Conservation (phyloP, 768 basidiomycete genomes). For the Dendrothele bispora region DNA sequence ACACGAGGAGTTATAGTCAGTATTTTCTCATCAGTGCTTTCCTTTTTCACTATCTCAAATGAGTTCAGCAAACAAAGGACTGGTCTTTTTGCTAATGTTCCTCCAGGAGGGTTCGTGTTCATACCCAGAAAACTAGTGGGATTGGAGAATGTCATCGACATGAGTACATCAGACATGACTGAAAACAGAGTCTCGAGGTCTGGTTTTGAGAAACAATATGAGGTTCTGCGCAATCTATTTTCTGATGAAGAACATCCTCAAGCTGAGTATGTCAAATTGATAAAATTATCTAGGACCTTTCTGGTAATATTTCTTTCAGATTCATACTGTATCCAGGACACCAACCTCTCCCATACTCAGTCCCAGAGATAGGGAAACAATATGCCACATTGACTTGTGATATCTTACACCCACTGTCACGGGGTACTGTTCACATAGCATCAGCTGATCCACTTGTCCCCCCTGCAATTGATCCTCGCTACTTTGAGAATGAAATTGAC, state of each 20-base stretch:
- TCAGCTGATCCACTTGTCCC: constrained; percentile 35
- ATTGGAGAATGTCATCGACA: background rate
- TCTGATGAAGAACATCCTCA: constrained; percentile 13
- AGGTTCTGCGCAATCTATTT: constrained; percentile 14
- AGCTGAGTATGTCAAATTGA: constrained; percentile 20
- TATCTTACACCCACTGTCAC: constrained; percentile 31
- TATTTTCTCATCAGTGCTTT: background rate
- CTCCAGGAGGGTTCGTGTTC: background rate
- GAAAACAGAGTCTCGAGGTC: constrained; percentile 37
- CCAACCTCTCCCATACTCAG: background rate
- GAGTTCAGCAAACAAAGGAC: background rate
- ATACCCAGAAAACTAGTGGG: background rate
- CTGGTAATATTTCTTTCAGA: constrained; percentile 1
- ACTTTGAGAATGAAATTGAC: constrained; percentile 13
- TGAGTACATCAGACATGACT: constrained; percentile 25
- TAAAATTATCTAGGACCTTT: background rate
- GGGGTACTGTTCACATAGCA: constrained; percentile 37
- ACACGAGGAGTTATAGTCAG: constrained; percentile 14
- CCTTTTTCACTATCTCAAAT: background rate
- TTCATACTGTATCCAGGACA: constrained; percentile 7
- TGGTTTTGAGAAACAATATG: constrained; percentile 7
- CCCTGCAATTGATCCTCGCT: constrained; percentile 43
- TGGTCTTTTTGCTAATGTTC: background rate
- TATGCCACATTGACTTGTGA: constrained; percentile 8
- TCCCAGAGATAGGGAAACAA: background rate